Evolutionary conservation across 805 yeast genomes (phyloP).

Genomic region (Lipomyces yamadae): DNA sequence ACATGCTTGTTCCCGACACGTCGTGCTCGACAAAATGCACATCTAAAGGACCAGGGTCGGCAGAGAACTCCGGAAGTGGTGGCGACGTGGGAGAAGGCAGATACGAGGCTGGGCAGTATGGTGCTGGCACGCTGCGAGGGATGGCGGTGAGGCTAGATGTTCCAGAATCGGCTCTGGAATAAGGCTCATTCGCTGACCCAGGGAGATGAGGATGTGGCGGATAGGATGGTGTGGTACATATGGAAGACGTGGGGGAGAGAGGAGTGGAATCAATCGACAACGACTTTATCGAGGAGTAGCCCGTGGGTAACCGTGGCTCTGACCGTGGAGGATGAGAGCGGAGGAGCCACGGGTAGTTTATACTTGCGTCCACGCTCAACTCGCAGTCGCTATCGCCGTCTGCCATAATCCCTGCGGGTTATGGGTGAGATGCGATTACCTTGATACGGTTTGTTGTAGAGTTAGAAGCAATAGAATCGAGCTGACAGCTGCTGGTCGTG

Average conservation of each 20-base stretch:
- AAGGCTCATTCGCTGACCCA: too few species aligned
- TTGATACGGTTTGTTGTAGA: too few species aligned
- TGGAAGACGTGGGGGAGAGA: neutral
- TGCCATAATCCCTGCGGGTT: neutral
- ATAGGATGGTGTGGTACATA: neutral
- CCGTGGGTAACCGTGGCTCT: neutral
- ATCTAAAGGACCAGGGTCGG: neutral
- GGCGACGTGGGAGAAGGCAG: neutral
- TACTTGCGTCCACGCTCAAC: neutral
- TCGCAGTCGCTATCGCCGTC: neutral
- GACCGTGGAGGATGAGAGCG: neutral
- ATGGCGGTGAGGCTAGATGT: neutral
- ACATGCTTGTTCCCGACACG: neutral
- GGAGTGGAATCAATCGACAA: neutral
- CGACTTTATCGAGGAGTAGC: neutral
- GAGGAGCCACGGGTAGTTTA: slow-evolving; percentile 2
- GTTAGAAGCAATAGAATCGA: too few species aligned
- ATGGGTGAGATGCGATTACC: neutral
- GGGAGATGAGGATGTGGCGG: neutral
- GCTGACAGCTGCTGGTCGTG: too few species aligned
- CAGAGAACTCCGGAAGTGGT: neutral
- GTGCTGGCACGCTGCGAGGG: neutral
- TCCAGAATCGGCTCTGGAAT: neutral
- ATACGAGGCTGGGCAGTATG: neutral
- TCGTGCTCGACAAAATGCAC: neutral